Evolutionary conservation across 2,329 filamentous ascomycete species (phyloP), one percentile per base, ranked within the genome.

Genomic region (Juglanconis oblonga): DNA sequence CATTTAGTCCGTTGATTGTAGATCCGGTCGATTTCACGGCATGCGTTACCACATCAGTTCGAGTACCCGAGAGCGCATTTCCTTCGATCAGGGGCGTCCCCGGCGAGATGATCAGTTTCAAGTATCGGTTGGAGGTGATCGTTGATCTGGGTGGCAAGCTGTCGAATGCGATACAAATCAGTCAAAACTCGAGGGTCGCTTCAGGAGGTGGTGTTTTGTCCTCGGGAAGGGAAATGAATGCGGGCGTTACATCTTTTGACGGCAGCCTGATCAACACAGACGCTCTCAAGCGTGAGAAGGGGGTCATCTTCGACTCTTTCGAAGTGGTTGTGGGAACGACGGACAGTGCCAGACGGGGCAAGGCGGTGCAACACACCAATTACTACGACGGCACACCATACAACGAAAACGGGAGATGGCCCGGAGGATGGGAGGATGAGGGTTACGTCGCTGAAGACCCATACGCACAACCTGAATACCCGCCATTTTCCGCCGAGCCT

Each of bases 81-180:
- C 94, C 95, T 0, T 97, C 93, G 2, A 98, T 98, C 64, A 87
- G 87, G 33, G 88, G 88, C 57, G 92, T 97, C 0, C 95, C 95
- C 0, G 92, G 94, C 3, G 88, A 91, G 38, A 95, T 98, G 87
- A 95, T 99, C 65, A 92, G 88, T 67, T 98, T 99, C 78, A 91
- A 89, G 66, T 98, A 99, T 70, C 91, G 93, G 66, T 83, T 97
- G 24, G 95, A 99, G 73, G 91, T 97, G 2, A 88, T 98, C 33
- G 86, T 97, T 29, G 95, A 99, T 70, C 81, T 98, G 0, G 93
- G 95, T 51, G 94, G 94, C 42, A 95, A 92, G 71, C 77, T 97
- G 45, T 85, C 88, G 1, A 86, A 85, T n/a, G 86, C 92, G 64
- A 74, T 86, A 54, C 88, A 92, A 68, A 82, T 87, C 47, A 83